Conservation (phyloP, 2,329 filamentous ascomycete genomes). For the Didymella keratinophila region DNA sequence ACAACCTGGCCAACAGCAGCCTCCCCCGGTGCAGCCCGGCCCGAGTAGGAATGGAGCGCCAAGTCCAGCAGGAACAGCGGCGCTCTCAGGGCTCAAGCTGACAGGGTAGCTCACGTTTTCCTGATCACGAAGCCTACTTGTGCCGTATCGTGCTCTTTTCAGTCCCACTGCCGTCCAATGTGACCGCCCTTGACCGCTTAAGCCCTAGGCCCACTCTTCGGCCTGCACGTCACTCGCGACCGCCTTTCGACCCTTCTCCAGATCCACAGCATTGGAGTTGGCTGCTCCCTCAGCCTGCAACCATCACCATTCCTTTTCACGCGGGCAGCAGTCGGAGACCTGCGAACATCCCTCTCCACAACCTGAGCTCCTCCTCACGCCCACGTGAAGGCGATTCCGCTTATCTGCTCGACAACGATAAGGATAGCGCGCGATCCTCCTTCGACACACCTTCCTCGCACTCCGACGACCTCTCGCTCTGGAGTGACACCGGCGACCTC, state of each 20-base stretch:
- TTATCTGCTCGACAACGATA: slow-evolving; percentile 55
- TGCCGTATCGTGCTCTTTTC: slow-evolving; percentile 32
- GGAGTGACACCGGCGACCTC: slow-evolving; percentile 94
- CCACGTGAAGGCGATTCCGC: slow-evolving; percentile 51
- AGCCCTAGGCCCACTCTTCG: slow-evolving; percentile 31
- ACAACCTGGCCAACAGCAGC: slow-evolving; percentile 16
- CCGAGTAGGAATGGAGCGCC: slow-evolving; percentile 13
- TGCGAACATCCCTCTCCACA: slow-evolving; percentile 88
- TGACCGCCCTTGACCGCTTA: slow-evolving; percentile 46
- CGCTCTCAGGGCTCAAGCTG: slow-evolving; percentile 15
- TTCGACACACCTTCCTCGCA: slow-evolving; percentile 62
- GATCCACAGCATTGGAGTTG: slow-evolving; percentile 40
- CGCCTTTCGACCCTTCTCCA: slow-evolving; percentile 34
- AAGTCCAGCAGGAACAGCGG: slow-evolving; percentile 16
- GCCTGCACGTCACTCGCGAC: slow-evolving; percentile 39
- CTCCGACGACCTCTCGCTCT: slow-evolving; percentile 79
- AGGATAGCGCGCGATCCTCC: slow-evolving; percentile 62
- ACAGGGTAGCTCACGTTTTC: slow-evolving; percentile 30
- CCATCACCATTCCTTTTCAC: slow-evolving; percentile 83
- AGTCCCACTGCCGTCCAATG: slow-evolving; percentile 42
- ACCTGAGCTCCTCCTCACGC: slow-evolving; percentile 63
- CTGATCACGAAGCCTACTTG: slow-evolving; percentile 34
- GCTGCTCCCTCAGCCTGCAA: slow-evolving; percentile 65
- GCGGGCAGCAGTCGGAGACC: slow-evolving; percentile 70
- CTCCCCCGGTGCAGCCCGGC: slow-evolving; percentile 8